Conservation (phyloP, 2,329 filamentous ascomycete species). For the Colletotrichum eleusines region DNA sequence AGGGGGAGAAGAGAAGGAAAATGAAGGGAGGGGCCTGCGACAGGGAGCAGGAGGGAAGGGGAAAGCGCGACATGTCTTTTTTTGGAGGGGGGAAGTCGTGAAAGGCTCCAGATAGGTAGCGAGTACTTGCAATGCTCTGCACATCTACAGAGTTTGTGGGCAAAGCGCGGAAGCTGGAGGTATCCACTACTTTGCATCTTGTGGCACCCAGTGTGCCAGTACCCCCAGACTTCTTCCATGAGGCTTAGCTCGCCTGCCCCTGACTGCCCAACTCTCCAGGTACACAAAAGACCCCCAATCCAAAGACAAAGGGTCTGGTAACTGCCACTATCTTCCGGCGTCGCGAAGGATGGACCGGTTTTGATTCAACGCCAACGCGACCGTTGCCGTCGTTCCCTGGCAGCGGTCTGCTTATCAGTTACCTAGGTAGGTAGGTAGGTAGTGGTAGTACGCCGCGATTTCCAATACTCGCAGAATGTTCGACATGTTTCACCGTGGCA, state of each 20-base stretch:
- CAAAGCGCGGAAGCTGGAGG: background rate
- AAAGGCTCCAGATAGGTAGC: conserved; percentile 6
- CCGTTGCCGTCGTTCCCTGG: background rate
- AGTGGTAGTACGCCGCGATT: too few relatives aligned
- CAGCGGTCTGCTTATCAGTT: background rate
- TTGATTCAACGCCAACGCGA: background rate
- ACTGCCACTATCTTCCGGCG: conserved; percentile 3
- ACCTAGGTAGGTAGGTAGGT: too few relatives aligned
- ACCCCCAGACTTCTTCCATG: conserved; percentile 33
- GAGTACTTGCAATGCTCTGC: background rate
- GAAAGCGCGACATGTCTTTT: conserved; percentile 37
- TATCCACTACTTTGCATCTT: conserved; percentile 12
- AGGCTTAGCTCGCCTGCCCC: conserved; percentile 5
- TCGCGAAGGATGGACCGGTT: conserved; percentile 11
- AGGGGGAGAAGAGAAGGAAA: conserved; percentile 41
- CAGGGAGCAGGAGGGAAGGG: conserved; percentile 37
- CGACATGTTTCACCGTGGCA: too few relatives aligned
- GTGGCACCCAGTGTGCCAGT: conserved; percentile 8
- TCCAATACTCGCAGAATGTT: too few relatives aligned
- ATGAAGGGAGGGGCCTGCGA: conserved; percentile 42
- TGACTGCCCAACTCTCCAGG: conserved; percentile 12
- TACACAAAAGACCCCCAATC: conserved; percentile 13
- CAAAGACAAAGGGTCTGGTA: conserved; percentile 9
- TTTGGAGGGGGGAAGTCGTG: conserved; percentile 23
- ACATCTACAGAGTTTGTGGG: background rate